Percentiles rank a stretch among this genome's conserved stretches.
These are phyloP conservation scores for Tetrapisispora pingtungensis DNA, from an alignment of 805 yeast species.

Conservation along the genomic window DNA sequence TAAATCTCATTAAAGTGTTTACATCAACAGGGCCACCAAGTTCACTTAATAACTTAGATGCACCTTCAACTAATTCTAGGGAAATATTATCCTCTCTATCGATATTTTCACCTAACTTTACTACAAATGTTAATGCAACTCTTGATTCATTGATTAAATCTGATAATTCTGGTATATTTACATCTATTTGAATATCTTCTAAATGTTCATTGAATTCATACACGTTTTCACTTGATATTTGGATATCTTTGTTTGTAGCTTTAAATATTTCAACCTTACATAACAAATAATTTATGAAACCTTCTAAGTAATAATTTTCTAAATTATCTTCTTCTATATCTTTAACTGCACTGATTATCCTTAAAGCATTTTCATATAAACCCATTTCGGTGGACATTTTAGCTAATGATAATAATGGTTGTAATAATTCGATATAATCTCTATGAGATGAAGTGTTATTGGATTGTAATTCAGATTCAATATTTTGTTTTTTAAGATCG, in stretches of 20 bases:
- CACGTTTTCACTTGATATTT: constrained; percentile 21
- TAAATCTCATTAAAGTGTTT: constrained; percentile 20
- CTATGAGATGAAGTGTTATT: constrained; percentile 11
- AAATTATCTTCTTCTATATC: constrained; percentile 78
- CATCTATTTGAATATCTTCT: constrained; percentile 31
- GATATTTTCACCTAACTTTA: constrained; percentile 36
- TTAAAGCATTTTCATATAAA: constrained; percentile 52
- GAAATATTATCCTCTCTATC: constrained; percentile 39
- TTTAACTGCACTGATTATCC: constrained; percentile 55
- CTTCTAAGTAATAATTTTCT: constrained; percentile 77
- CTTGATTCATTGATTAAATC: constrained; percentile 28
- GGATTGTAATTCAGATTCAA: constrained; percentile 36
- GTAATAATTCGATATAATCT: constrained; percentile 58
- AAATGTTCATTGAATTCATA: constrained; percentile 27
- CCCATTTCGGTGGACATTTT: constrained; percentile 74
- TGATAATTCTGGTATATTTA: constrained; percentile 26
- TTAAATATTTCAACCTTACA: constrained; percentile 29
- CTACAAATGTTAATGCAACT: constrained; percentile 32
- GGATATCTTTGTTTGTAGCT: constrained; percentile 12
- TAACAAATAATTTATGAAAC: constrained; percentile 54
- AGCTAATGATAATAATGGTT: constrained; percentile 62
- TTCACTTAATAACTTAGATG: constrained; percentile 38
- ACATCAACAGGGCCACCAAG: constrained; percentile 54
- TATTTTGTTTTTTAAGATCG: constrained; percentile 36
- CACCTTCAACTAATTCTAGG: constrained; percentile 48